A percentile compares a stretch with the other conserved stretches of the same genome.
Conservation (phyloP, 2,329 filamentous ascomycete species). For the Phaeophleospora eucalypticola region DNA sequence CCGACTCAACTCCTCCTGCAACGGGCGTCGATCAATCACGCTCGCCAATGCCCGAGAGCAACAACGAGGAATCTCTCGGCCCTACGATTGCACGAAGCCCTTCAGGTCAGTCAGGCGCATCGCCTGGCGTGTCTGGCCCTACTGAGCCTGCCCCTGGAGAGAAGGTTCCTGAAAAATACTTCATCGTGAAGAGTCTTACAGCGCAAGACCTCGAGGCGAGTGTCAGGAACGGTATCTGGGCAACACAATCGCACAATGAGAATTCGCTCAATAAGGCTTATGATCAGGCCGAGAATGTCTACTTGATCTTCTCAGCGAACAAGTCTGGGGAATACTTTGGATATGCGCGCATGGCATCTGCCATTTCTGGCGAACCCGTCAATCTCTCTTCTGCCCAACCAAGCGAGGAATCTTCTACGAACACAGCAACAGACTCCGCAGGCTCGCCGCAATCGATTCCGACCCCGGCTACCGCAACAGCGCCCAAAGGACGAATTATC, state of each 20-base stretch:
- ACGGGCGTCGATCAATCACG: slow-evolving; percentile 1
- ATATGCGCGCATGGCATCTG: slow-evolving; percentile 83
- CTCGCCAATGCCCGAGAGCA: slow-evolving; percentile 1
- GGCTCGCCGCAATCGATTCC: slow-evolving; percentile 75
- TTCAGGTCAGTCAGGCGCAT: slow-evolving; percentile 9
- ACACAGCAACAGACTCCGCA: slow-evolving; percentile 25
- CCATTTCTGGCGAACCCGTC: slow-evolving; percentile 66
- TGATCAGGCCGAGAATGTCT: slow-evolving; percentile 77
- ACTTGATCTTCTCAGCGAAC: slow-evolving; percentile 91
- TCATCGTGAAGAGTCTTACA: slow-evolving; percentile 89
- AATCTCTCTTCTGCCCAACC: slow-evolving; percentile 15
- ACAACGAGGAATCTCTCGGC: slow-evolving; percentile 8
- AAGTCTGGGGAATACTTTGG: slow-evolving; percentile 97
- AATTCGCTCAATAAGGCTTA: slow-evolving; percentile 76
- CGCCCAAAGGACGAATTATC: slow-evolving; percentile 80
- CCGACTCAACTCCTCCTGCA: slow-evolving; percentile 24
- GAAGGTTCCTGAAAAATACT: slow-evolving; percentile 68
- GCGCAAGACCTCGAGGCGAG: slow-evolving; percentile 86
- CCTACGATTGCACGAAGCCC: slow-evolving; percentile 24
- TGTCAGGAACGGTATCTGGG: slow-evolving; percentile 84
- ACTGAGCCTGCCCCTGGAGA: slow-evolving; percentile 8
- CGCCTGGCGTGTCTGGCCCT: slow-evolving; percentile 4
- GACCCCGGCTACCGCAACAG: slow-evolving; percentile 71
- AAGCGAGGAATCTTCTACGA: slow-evolving; percentile 8
- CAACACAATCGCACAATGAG: slow-evolving; percentile 92